A percentile compares a stretch with the other conserved stretches of the same genome.
Conservation (phyloP, 768 basidiomycete species). For the Mycena vulgaris region DNA sequence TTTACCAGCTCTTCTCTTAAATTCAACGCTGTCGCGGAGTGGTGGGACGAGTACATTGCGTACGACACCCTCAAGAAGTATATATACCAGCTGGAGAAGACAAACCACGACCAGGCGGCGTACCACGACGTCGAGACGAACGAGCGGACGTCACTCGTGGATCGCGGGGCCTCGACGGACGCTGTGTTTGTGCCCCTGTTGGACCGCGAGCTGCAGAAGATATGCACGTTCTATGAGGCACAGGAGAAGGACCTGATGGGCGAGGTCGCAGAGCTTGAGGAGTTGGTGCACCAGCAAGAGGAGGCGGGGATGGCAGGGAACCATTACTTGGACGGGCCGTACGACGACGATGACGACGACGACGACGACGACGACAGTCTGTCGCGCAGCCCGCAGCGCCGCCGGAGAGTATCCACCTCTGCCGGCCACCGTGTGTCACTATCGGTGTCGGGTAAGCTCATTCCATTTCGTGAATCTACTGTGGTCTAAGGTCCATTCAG, state of each 20-base stretch:
- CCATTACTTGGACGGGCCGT: slow-evolving; percentile 64
- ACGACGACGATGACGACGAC: slow-evolving; percentile 72
- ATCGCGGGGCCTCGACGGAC: slow-evolving; percentile 59
- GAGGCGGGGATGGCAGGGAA: slow-evolving; percentile 67
- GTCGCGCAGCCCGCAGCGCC: slow-evolving; percentile 45
- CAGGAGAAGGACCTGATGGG: slow-evolving; percentile 83
- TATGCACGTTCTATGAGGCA: slow-evolving; percentile 80
- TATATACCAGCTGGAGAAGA: slow-evolving; percentile 90
- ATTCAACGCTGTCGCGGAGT: slow-evolving; percentile 92
- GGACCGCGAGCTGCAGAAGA: slow-evolving; percentile 88
- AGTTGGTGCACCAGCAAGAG: slow-evolving; percentile 72
- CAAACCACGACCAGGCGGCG: slow-evolving; percentile 65
- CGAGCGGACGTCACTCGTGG: slow-evolving; percentile 72
- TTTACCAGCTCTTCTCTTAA: slow-evolving; percentile 81
- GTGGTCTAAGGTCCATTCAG: slow-evolving; percentile 31
- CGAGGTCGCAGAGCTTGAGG: slow-evolving; percentile 72
- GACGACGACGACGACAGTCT: slow-evolving; percentile 64
- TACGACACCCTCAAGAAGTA: slow-evolving; percentile 89
- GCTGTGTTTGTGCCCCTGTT: slow-evolving; percentile 79
- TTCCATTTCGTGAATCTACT: slow-evolving; percentile 27
- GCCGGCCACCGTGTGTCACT: slow-evolving; percentile 37
- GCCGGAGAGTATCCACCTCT: slow-evolving; percentile 50
- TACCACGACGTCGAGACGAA: slow-evolving; percentile 76
- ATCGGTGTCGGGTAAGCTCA: slow-evolving; percentile 38
- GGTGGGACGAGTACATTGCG: slow-evolving; percentile 95